Base-by-base conservation (phyloP, 2,329 filamentous ascomycete genomes). In the Arthrobotrys entomopaga region DNA sequence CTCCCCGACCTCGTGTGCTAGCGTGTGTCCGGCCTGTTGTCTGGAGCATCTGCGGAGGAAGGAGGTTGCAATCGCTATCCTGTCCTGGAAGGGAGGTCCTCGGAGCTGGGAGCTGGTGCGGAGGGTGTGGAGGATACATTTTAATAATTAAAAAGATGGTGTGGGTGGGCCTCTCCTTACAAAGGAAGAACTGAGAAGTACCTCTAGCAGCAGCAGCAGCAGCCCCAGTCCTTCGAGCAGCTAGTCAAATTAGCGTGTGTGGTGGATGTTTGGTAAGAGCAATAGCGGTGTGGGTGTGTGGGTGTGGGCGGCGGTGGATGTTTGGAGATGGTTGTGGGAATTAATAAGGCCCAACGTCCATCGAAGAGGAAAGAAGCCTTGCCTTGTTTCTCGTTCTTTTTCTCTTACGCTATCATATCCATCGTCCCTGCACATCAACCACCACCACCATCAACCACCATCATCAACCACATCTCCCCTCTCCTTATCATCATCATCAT, bases 341-440 rank as follows among this genome's bases (percentile, higher is more conserved):
- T 34, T 34, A 34, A 34, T 34, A 34, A 13, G 19, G 46, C 46
- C 46, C 46, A 50, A 50, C 46, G n/a, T 19, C n/a, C 46, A 20
- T 19, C 19, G 42, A 15, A 46, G 42, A 4, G 5, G 16, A 13
- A 46, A 46, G 42, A 46, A 46, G 42, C 15, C 15, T 61, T 54
- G 38, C 50, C 42, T 6, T 34, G 10, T n/a, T 26, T 19, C 10
- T 22, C 59, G 26, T 15, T 40, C 58, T 46, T 64, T 64, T 71
- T 61, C 54, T 60, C 54, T 65, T 57, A 57, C 54, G 50, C 66
- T 73, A 59, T 58, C 54, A 50, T 43, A 59, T 60, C 60, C 40
- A 16, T 46, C 58, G 11, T 50, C 58, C 43, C 16, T 50, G 29
- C 38, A 58, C 58, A 53, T 42, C 38, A 15, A 16, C n/a, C 13